A percentile compares a stretch with the other conserved stretches of the same genome.
Evolutionary conservation across 2,329 filamentous ascomycete species (phyloP).

Genomic region (Fusarium sp.): DNA sequence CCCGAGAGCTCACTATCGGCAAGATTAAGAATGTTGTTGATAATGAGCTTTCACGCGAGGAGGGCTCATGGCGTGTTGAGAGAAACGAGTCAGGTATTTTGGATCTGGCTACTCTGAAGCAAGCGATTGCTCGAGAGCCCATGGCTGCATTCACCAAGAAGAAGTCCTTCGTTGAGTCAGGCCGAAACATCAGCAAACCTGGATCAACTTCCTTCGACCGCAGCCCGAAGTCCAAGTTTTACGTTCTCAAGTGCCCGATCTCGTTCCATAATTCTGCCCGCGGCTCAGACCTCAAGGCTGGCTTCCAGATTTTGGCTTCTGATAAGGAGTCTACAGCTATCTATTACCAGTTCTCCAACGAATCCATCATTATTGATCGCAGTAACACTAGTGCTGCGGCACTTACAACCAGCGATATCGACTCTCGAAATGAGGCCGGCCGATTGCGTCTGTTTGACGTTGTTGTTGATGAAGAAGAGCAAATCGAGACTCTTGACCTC

Average conservation of each 20-base stretch:
- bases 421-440: constrained; percentile 55
- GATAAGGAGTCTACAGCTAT: constrained; percentile 57
- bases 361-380: constrained; percentile 58
- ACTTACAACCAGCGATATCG: constrained; percentile 55
- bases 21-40: constrained; percentile 57
- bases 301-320: constrained; percentile 58
- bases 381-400: constrained; percentile 58
- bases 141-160: constrained; percentile 51
- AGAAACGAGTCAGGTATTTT: constrained; percentile 51
- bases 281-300: constrained; percentile 53
- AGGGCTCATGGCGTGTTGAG: constrained; percentile 56
- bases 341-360: constrained; percentile 61
- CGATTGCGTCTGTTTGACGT: constrained; percentile 58
- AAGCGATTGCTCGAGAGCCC: constrained; percentile 56
- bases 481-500: constrained; percentile 55
- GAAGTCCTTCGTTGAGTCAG: constrained; percentile 42
- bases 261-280: constrained; percentile 55
- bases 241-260: constrained; percentile 54
- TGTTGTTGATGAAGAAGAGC: constrained; percentile 43
- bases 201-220: constrained; percentile 26
- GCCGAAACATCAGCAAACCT: constrained; percentile 39
- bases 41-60: constrained; percentile 56
- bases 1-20: constrained; percentile 58
- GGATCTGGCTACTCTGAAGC: constrained; percentile 55
- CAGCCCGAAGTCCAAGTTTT: constrained; percentile 54